Evolutionary conservation across 2,329 filamentous ascomycete genomes (phyloP).

Genomic region (Pezizomycotina sp.): DNA sequence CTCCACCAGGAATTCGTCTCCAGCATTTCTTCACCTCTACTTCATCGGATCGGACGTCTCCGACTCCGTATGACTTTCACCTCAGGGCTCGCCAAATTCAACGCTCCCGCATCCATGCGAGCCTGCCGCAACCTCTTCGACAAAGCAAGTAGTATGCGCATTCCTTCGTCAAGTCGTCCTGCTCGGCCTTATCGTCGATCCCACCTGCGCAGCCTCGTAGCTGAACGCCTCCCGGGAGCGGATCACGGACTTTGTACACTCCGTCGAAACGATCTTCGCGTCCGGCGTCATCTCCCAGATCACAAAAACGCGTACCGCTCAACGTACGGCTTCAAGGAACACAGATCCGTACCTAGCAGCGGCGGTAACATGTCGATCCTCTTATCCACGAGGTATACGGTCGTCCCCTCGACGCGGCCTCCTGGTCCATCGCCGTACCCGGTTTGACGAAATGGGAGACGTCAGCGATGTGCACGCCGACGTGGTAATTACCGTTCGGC

Average conservation of each 20-base stretch:
- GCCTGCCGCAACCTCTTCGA: slow-evolving; percentile 90
- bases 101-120: slow-evolving; percentile 84
- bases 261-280: slow-evolving; percentile 67
- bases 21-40: slow-evolving; percentile 89
- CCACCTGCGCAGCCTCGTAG: slow-evolving; percentile 89
- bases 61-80: slow-evolving; percentile 90
- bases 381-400: slow-evolving; percentile 95
- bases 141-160: slow-evolving; percentile 69
- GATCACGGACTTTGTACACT: slow-evolving; percentile 96
- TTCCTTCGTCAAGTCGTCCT: slow-evolving; percentile 82
- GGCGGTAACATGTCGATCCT: slow-evolving; percentile 98
- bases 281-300: slow-evolving; percentile 54
- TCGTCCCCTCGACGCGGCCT: slow-evolving; percentile 91
- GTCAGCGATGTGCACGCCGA: slow-evolving; percentile 95
- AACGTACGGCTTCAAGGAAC: slow-evolving; percentile 94
- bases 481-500: slow-evolving; percentile 85
- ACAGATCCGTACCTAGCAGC: slow-evolving; percentile 87
- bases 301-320: slow-evolving; percentile 74
- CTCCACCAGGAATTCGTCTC: slow-evolving; percentile 97
- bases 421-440: slow-evolving; percentile 89
- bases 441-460: slow-evolving; percentile 99
- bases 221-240: slow-evolving; percentile 91
- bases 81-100: slow-evolving; percentile 94
- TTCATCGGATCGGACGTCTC: slow-evolving; percentile 94
- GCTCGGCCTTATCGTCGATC: slow-evolving; percentile 75